These are phyloP conservation scores for Ophiocordyceps australis DNA, from an alignment of 2,329 filamentous ascomycete species.

Conservation along the genomic window DNA sequence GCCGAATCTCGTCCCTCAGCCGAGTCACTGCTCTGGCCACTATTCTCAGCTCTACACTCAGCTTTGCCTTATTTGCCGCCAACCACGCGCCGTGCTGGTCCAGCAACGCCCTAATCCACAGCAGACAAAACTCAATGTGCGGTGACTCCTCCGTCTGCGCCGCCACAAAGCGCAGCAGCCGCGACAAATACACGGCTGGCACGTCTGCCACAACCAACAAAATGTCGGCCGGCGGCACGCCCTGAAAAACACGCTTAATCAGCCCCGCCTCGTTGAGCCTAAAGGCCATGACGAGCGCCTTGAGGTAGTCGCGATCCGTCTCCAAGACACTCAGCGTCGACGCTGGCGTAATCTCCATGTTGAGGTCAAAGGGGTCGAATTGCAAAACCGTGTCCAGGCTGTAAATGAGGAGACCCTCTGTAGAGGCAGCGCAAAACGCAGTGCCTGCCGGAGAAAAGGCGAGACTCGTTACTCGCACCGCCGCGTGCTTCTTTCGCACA, in stretches of 20 bases:
- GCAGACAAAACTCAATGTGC: constrained; percentile 83
- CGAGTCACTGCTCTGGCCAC: constrained; percentile 64
- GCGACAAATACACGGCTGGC: constrained; percentile 71
- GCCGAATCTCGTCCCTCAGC: constrained; percentile 68
- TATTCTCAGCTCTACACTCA: constrained; percentile 70
- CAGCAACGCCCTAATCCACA: constrained; percentile 77
- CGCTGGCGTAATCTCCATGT: constrained; percentile 81
- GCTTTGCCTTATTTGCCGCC: constrained; percentile 59
- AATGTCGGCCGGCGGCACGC: constrained; percentile 59
- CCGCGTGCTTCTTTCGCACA: constrained; percentile 54
- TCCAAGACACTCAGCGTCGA: constrained; percentile 56
- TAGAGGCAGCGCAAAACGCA: constrained; percentile 86
- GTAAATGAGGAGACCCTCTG: constrained; percentile 87
- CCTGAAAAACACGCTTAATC: constrained; percentile 72
- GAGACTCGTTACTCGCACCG: constrained; percentile 70
- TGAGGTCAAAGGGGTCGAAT: constrained; percentile 93
- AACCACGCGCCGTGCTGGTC: constrained; percentile 74
- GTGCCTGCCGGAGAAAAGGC: constrained; percentile 79
- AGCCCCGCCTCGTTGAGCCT: constrained; percentile 75
- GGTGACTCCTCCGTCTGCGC: constrained; percentile 77
- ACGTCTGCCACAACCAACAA: constrained; percentile 60
- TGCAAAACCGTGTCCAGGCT: constrained; percentile 68
- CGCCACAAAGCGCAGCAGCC: constrained; percentile 74
- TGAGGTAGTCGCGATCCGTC: constrained; percentile 62
- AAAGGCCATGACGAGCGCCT: constrained; percentile 93